These are phyloP conservation scores for Pestalotiopsis sp. DNA, from an alignment of 2,329 filamentous ascomycete genomes.

Conservation along the genomic window DNA sequence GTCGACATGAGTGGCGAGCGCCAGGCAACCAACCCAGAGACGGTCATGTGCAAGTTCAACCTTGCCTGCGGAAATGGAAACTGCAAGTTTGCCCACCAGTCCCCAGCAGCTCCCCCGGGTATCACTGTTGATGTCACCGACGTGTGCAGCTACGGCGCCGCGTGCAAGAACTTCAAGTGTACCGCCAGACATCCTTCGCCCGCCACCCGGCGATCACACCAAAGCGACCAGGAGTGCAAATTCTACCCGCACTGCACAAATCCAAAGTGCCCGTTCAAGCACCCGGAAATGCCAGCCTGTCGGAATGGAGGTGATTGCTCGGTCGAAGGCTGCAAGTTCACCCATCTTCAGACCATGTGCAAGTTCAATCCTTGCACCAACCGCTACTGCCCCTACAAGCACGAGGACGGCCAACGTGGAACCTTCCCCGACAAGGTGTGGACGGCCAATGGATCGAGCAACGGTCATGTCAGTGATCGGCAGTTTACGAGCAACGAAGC, in stretches of 20 bases:
- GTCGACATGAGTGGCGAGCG: constrained; percentile 60
- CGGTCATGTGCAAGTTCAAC: constrained; percentile 87
- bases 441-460: constrained; percentile 62
- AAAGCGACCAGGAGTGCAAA: constrained; percentile 84
- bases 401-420: constrained; percentile 87
- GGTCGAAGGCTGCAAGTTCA: constrained; percentile 82
- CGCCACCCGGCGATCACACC: constrained; percentile 75
- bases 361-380: constrained; percentile 92
- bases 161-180: constrained; percentile 96
- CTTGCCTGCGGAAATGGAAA: constrained; percentile 83
- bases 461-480: constrained; percentile 80
- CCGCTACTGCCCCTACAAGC: constrained; percentile 83
- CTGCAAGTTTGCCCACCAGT: constrained; percentile 93
- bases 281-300: constrained; percentile 84
- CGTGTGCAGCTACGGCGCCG: constrained; percentile 80
- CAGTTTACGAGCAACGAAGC: constrained; percentile 74
- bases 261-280: constrained; percentile 82
- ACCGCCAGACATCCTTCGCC: constrained; percentile 90
- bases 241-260: constrained; percentile 94
- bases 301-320: constrained; percentile 90
- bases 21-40: constrained; percentile 60
- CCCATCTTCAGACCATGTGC: constrained; percentile 82
- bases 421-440: constrained; percentile 88
- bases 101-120: constrained; percentile 81
- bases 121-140: constrained; percentile 78